phyloP scores from a whole-genome alignment of 2,329 filamentous ascomycete genomes.

The Cryphonectria radicalis region DNA sequence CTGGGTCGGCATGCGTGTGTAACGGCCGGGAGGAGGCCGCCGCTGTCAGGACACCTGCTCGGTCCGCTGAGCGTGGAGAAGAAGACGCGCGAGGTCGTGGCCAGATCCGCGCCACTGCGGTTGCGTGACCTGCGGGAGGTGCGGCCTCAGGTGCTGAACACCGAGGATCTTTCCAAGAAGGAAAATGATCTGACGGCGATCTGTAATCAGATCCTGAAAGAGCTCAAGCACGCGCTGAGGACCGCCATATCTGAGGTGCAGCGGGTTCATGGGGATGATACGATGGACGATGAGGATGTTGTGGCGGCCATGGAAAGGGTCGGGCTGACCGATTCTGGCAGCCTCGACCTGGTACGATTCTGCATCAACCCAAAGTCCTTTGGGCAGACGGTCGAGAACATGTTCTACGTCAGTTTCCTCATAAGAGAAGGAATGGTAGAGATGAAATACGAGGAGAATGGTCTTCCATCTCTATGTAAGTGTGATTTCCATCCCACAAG shows the following conservation, averaged over 20 bases:
- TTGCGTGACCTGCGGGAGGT: conserved; percentile 71
- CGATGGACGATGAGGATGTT: conserved; percentile 51
- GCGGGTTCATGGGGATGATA: conserved; percentile 47
- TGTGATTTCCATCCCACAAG: conserved; percentile 31
- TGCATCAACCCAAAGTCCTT: conserved; percentile 90
- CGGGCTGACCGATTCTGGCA: conserved; percentile 68
- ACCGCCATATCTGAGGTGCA: conserved; percentile 52
- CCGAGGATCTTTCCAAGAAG: conserved; percentile 73
- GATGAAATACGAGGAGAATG: conserved; percentile 73
- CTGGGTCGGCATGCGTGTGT: conserved; percentile 79
- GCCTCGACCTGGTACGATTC: conserved; percentile 82
- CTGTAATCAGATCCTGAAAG: conserved; percentile 73
- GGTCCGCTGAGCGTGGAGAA: conserved; percentile 91
- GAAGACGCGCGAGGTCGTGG: conserved; percentile 70
- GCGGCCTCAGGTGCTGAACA: conserved; percentile 76
- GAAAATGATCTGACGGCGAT: conserved; percentile 80
- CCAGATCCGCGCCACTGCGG: conserved; percentile 72
- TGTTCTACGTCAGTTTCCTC: conserved; percentile 95
- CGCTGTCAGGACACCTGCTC: conserved; percentile 81
- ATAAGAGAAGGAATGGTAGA: conserved; percentile 82
- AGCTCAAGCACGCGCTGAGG: conserved; percentile 57
- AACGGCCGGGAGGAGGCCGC: conserved; percentile 72
- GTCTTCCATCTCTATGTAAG: conserved; percentile 81
- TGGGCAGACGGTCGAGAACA: conserved; percentile 92
- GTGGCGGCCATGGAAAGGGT: conserved; percentile 64